phyloP scores from a whole-genome alignment of 2,329 filamentous ascomycete genomes.

The Hypoxylon sp. region DNA sequence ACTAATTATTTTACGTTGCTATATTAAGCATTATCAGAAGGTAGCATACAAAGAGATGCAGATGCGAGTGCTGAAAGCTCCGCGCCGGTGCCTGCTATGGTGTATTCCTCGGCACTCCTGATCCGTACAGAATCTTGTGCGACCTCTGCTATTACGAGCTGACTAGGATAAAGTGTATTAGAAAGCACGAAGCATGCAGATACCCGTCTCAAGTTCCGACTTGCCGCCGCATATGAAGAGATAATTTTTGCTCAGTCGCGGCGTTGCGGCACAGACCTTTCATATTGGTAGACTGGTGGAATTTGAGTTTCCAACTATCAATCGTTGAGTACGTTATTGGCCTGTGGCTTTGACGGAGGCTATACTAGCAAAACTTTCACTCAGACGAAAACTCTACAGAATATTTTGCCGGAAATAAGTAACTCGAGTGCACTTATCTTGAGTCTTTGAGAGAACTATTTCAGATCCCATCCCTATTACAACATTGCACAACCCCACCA shows the following conservation, averaged over 20 bases:
- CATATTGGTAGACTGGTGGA: constrained; percentile 19
- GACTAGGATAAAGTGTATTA: constrained; percentile 19
- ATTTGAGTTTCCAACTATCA: constrained; percentile 11
- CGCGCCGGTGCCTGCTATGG: constrained; percentile 26
- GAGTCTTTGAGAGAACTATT: neutral
- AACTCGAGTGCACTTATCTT: neutral
- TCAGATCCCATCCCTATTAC: neutral
- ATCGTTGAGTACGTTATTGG: constrained; percentile 5
- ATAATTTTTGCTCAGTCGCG: constrained; percentile 12
- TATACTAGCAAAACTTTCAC: constrained; percentile 16
- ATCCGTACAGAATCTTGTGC: constrained; percentile 26
- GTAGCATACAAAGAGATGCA: constrained; percentile 5
- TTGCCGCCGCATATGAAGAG: constrained; percentile 4
- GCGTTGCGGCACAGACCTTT: constrained; percentile 18
- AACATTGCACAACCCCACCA: neutral
- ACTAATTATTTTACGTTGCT: constrained; percentile 10
- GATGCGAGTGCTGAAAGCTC: too few species aligned
- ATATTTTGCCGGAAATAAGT: neutral
- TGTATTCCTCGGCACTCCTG: constrained; percentile 17
- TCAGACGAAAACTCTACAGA: neutral
- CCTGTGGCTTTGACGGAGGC: constrained; percentile 16
- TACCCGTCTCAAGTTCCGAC: constrained; percentile 29
- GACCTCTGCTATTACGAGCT: constrained; percentile 32
- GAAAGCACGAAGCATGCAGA: constrained; percentile 30
- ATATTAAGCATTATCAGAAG: neutral